Base-by-base conservation (phyloP, 176 grass and related monocot genomes). In the Puccinellia tenuiflora region DNA sequence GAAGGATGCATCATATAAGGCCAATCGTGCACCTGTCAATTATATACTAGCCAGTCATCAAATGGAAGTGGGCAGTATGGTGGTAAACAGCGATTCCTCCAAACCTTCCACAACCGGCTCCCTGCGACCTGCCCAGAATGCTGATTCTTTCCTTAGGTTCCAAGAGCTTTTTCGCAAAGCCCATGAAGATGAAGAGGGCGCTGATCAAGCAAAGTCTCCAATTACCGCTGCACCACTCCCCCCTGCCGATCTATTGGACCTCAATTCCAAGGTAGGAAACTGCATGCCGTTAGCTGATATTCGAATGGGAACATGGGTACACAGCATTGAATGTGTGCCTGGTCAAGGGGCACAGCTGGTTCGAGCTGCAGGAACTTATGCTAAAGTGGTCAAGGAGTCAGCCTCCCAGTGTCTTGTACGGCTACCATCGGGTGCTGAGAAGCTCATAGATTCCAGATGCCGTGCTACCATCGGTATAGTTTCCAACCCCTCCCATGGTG, bases 401-500 rank as follows among this genome's bases (percentile, higher is more conserved):
- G 76, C 24, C 28, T 22, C 50, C 21, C 31, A 59, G 3, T 79
- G 76, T 25, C 51, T 79, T 40, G 51, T 79, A 7, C 14, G 31
- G 6, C 20, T 79, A 3, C 76, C 76, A 18, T 62, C 56, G 2
- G 56, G 76, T 79, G 76, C n/a, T 22, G 61, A 81, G 45, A 81
- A 68, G 18, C 60, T 67, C 60, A 50, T 81, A 30, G 43, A 81
- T 51, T 80, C 43, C 6, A 1, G 16, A 34, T 54, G 79, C 42
- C 26, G 30, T 37, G 42, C 63, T 68, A 69, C 62, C 33, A 68
- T 54, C 51, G 62, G 45, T 55, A 68, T 52, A 24, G 63, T 53
- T 37, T 81, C 62, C 46, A 79, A 79, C 7, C 76, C 34, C 30
- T 28, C 9, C 76, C 53, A 79, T 79, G 76, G 53, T 25, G 51